Base-by-base conservation (phyloP, 164 flowering plant genomes). In the Chimonanthus salicifolius region DNA sequence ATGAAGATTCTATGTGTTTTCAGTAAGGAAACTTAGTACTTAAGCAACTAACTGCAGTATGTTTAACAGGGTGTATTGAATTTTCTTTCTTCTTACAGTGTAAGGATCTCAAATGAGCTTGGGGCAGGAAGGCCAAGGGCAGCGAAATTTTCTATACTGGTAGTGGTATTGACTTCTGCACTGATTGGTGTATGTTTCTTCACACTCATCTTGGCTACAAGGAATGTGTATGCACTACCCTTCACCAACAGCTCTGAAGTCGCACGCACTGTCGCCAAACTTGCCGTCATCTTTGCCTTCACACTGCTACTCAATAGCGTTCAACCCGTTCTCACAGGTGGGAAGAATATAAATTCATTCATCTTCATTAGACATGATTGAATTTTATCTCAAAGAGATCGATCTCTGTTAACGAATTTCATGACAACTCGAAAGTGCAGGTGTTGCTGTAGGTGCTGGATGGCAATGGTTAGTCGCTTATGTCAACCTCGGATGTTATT, bases 31-130 rank as follows among this genome's bases (percentile, higher is more conserved):
- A 33, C 33, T 33, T 33, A 33, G 33, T 33, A 33, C 33, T 33
- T 33, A 33, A 33, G 33, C 33, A 33, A 33, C 33, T 33, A 33
- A 33, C 33, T 33, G 33, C 0, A 33, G 33, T 33, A 33, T 33
- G 33, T 0, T 33, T 33, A 33, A 33, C 33, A 33, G 33, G 33
- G 33, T 33, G 33, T 3, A 1, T 15, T 18, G 33, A 8, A 5
- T 18, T 15, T 18, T 62, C 21, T 20, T 33, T 62, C n/a, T 62
- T 18, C 6, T 62, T 16, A 16, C 73, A 81, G 89, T 72, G 85
- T 84, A 33, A 78, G 88, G 16, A 87, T 85, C 21, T 76, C 88
- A 5, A 87, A 85, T 75, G 89, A 85, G 67, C 87, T 87, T 10
- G 88, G 33, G 33, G 33, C 33, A 33, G 33, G 33, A 33, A 33